Base-by-base conservation (phyloP, 2,329 filamentous ascomycete genomes). In the Aspergillus cejpii region DNA sequence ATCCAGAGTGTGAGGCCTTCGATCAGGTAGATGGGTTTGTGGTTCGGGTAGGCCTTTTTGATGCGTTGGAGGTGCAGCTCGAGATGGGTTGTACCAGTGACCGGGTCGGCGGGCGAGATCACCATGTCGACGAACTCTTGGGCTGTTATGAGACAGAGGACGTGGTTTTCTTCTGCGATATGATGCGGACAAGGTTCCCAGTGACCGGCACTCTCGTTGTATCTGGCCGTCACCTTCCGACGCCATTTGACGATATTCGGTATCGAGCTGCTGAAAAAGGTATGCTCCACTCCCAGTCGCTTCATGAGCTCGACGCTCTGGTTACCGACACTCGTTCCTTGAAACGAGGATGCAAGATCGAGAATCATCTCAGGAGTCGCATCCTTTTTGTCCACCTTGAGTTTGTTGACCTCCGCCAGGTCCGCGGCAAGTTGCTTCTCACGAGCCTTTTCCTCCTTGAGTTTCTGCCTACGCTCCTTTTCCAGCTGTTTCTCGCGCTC, bases 281-380 rank as follows among this genome's bases (percentile, higher is more conserved):
- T 61, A 11, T 67, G 57, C 34, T 73, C 63, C 6, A 73, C 71
- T 7, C 61, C 63, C 7, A 72, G 51, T 3, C 63, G 62, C 36
- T 63, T 63, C 65, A 74, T 67, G 42, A 65, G 67, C 51, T 72
- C 67, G 12, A 64, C 48, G 10, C 68, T 59, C 45, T 74, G 71
- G 26, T 65, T 71, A 2, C 68, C 70, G 6, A 74, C 56, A 27
- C 61, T 67, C 0, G 72, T 62, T 7, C 61, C 64, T 17, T 75
- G 65, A 1, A 91, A 66, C 1, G 74, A 75, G 0, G 67, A 65
- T 0, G 85, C 77, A 19, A 91, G 69, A 54, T 87, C 79, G 1
- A 88, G 74, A 40, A 91, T 82, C 85, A 92, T 91, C 62, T 92
- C 85, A 0, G 76, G 76, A 0, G 81, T 78, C 0, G 85, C 84